Evolutionary conservation across 805 yeast genomes (phyloP), one percentile per base, ranked within the genome.

Genomic region (Ogataea populi-albae): DNA sequence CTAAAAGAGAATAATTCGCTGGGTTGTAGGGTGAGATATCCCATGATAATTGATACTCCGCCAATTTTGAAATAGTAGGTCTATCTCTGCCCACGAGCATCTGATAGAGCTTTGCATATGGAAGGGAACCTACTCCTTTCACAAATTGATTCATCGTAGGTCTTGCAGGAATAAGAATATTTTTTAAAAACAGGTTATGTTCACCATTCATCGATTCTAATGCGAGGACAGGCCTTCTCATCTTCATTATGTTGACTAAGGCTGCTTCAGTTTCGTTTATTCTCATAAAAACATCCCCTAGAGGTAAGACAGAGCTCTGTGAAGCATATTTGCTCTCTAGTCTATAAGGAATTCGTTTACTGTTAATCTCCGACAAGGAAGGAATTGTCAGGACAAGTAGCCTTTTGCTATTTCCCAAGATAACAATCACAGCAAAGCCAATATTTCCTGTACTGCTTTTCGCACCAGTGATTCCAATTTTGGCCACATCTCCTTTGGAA

Each of bases 101-200:
- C 9, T 52, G 36, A 40, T 83, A 81, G 34, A 93, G 66, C 43
- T 86, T 95, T 1, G 71, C 68, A 16, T 72, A 57, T 2, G 79
- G 64, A n/a, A 81, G 71, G 42, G 71, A 69, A 14, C 77, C 76
- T 0, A 82, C 52, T 3, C 96, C 96, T 46, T 81, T 77, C 5
- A 93, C 86, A 93, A 96, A 85, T 57, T 82, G 91, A 28, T 85
- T 66, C 5, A 86, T 77, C 4, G 76, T 69, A 2, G 98, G 99
- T 31, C 98, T 70, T 21, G 77, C 74, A 2, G 96, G 94, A 15
- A 82, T 73, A 5, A 72, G 63, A 29, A 83, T 69, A 42, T 77
- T 74, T 17, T 76, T 81, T 51, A 85, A 82, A 62, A 81, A 89
- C 23, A 93, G 61, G 2, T 70, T 62, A 56, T 86, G 95, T 1